Evolutionary conservation across 2,329 filamentous ascomycete species (phyloP), one percentile per base, ranked within the genome.

Genomic region (Aplosporella prunicola): DNA sequence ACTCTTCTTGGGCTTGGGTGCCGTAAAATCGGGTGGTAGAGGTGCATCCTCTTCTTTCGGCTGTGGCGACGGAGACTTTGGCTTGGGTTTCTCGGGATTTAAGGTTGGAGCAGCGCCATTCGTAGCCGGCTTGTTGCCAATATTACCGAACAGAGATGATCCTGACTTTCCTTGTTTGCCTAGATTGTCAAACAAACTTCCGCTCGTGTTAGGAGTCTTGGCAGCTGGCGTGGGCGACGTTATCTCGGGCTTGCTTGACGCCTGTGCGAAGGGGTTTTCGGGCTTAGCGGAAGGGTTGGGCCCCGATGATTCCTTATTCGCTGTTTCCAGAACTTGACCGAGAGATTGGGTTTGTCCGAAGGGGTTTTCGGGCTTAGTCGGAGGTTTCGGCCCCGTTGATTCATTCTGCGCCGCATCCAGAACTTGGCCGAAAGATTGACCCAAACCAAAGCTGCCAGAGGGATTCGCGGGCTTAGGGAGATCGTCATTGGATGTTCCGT

Each of bases 401-500:
- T 25, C 23, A n/a, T 43, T 35, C 14, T 36, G 18, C 11, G 27
- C 32, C 10, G 72, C 70, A 9, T 63, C 66, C 18, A 85, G 62
- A 10, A 72, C 71, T 40, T 71, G 69, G 5, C 70, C 66, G 54
- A 85, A 82, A 8, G 63, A 69, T 35, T 62, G 64, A n/a, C 74
- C 73, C 50, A 84, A 82, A 45, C 81, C 67, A 5, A 67, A 66
- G 9, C 64, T 63, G n/a, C 60, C 57, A 55, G 25, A 47, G n/a
- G 57, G 55, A 15, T 57, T 53, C 15, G 58, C 53, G 11, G 70
- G 61, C 43, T 71, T 72, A 7, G 71, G 66, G 23, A 68, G 59
- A 40, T 80, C 74, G 16, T 81, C 71, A 41, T 75, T 76, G 1
- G 72, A 67, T 29, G 69, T 67, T 5, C 72, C 69, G 45, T 83